Percentiles rank a stretch among this genome's conserved stretches.
These are phyloP conservation scores for Taiwanofungus camphoratus DNA, from an alignment of 1,284 basidiomycete species.

Conservation along the genomic window DNA sequence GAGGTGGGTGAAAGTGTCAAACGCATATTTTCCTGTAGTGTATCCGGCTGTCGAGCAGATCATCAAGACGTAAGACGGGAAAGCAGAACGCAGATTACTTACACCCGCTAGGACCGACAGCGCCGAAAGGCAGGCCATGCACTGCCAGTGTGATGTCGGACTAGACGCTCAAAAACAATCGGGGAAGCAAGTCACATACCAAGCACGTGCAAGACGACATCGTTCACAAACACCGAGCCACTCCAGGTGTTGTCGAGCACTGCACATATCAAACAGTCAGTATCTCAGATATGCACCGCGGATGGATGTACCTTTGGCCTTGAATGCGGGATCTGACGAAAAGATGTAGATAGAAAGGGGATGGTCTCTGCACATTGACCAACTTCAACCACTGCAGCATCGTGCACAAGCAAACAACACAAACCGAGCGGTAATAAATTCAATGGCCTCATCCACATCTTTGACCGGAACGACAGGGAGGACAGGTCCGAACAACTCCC, in stretches of 20 bases:
- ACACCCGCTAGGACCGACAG: conserved; percentile 66
- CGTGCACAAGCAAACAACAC: conserved; percentile 16
- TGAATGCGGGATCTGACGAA: conserved; percentile 48
- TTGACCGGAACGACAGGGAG: conserved; percentile 78
- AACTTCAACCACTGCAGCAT: neutral
- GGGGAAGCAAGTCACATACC: conserved; percentile 25
- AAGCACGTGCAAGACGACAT: conserved; percentile 46
- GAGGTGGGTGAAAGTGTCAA: conserved; percentile 65
- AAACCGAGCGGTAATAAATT: conserved; percentile 56
- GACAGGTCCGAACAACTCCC: conserved; percentile 30
- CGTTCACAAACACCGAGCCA: conserved; percentile 59
- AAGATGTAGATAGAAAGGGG: conserved; percentile 76
- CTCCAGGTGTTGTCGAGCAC: conserved; percentile 61
- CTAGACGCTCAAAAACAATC: conserved; percentile 1
- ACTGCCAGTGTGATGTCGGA: conserved; percentile 29
- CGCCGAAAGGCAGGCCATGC: conserved; percentile 62
- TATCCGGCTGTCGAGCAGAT: conserved; percentile 41
- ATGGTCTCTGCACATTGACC: conserved; percentile 57
- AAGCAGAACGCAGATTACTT: conserved; percentile 20
- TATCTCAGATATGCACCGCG: neutral
- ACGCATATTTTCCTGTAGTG: conserved; percentile 56
- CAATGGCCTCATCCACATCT: conserved; percentile 63
- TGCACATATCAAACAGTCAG: conserved; percentile 18
- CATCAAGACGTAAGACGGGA: neutral
- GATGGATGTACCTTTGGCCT: conserved; percentile 43